Evolutionary conservation across 2,329 filamentous ascomycete genomes (phyloP).

Genomic region (Falciphora oryzae): DNA sequence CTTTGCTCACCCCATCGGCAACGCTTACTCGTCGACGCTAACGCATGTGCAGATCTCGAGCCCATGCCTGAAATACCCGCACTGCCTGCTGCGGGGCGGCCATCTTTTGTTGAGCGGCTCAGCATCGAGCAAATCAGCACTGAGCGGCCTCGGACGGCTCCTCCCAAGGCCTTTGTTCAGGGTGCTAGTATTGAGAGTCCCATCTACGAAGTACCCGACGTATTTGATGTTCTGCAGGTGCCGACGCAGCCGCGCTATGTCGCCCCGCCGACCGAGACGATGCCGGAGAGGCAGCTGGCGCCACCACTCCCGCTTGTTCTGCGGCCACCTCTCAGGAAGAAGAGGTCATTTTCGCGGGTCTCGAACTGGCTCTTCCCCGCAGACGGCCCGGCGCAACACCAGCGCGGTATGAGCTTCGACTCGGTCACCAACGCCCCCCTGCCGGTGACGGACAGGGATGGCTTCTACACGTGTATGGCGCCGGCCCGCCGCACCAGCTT

Average conservation of each 20-base stretch:
- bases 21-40: slow-evolving; percentile 10
- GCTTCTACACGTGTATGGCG: slow-evolving; percentile 53
- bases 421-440: slow-evolving; percentile 50
- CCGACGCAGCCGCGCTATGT: slow-evolving; percentile 16
- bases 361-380: slow-evolving; percentile 52
- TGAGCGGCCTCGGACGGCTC: slow-evolving; percentile 34
- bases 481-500: slow-evolving; percentile 33
- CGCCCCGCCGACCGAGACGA: slow-evolving; percentile 14
- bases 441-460: slow-evolving; percentile 44
- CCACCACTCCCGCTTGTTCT: slow-evolving; percentile 54
- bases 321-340: slow-evolving; percentile 57
- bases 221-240: slow-evolving; percentile 1
- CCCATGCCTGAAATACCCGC: slow-evolving; percentile 52
- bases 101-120: slow-evolving; percentile 52
- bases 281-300: slow-evolving; percentile 37
- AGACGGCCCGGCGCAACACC: slow-evolving; percentile 24
- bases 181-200: neutral
- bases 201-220: slow-evolving; percentile 19
- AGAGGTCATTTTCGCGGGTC: slow-evolving; percentile 60
- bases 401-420: slow-evolving; percentile 37
- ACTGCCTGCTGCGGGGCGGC: slow-evolving; percentile 45
- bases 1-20: neutral
- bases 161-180: slow-evolving; percentile 23
- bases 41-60: slow-evolving; percentile 32
- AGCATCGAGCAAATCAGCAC: slow-evolving; percentile 46